A percentile compares a stretch with the other conserved stretches of the same genome.
These are phyloP conservation scores for Acanthamoeba castellanii DNA, from an alignment of 208 protist genomes.

Conservation along the genomic window DNA sequence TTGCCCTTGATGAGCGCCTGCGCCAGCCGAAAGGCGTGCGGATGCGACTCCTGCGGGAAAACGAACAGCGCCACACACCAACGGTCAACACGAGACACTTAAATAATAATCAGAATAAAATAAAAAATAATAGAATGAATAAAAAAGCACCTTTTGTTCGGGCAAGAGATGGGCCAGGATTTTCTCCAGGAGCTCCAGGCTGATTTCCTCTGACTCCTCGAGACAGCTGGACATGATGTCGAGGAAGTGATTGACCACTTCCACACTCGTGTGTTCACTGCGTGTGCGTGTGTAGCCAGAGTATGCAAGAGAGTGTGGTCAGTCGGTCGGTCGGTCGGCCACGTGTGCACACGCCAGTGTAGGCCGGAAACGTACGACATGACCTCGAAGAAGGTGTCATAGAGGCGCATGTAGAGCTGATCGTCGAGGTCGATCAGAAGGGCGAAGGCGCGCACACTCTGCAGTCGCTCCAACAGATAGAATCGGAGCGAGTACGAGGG, in stretches of 20 bases:
- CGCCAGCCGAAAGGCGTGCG: conserved; percentile 13
- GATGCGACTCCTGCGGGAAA: not conserved
- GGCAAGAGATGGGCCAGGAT: conserved; percentile 34
- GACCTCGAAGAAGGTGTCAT: conserved; percentile 30
- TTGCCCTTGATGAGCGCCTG: conserved; percentile 46
- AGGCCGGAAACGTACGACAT: conserved; percentile 25
- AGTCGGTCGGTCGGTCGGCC: not conserved
- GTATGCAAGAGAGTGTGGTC: not conserved
- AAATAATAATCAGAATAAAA: not conserved
- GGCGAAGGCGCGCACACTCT: conserved; percentile 21
- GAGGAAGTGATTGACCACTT: conserved; percentile 42
- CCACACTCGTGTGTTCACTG: not conserved
- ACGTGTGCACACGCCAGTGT: not conserved
- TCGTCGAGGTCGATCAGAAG: conserved; percentile 47
- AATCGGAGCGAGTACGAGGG: not conserved
- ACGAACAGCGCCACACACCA: not conserved
- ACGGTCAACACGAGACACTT: not conserved
- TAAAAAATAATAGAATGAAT: not conserved
- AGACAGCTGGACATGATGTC: conserved; percentile 60
- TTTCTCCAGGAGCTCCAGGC: conserved; percentile 31
- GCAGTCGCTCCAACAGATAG: conserved; percentile 17
- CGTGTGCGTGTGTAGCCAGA: not conserved
- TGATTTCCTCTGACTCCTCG: conserved; percentile 46
- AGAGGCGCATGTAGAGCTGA: conserved; percentile 42
- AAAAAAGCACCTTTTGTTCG: conserved; percentile 44